A percentile compares a stretch with the other conserved stretches of the same genome.
phyloP scores from a whole-genome alignment of 768 basidiomycete species.

The Podaxis mareebaensis region DNA sequence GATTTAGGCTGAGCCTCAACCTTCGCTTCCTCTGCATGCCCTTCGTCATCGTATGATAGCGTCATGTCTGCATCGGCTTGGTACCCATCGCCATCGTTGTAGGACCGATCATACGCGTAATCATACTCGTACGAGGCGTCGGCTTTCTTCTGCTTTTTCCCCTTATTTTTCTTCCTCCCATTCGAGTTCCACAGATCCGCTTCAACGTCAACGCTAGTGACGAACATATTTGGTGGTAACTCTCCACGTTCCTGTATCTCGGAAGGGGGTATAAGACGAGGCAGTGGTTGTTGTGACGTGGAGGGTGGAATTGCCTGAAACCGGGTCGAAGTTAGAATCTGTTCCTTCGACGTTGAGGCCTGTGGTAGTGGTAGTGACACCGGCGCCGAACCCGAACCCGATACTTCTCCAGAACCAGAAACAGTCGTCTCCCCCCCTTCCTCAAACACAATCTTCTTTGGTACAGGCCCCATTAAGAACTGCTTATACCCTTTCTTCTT shows the following conservation, averaged over 20 bases:
- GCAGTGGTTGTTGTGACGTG: conserved; percentile 16
- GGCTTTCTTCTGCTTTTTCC: conserved; percentile 30
- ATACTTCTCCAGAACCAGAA: background rate
- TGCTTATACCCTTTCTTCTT: conserved; percentile 70
- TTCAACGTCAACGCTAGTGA: conserved; percentile 74
- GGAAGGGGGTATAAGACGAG: conserved; percentile 63
- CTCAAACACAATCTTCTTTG: conserved; percentile 57
- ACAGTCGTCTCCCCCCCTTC: conserved; percentile 3
- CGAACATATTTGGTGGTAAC: conserved; percentile 64
- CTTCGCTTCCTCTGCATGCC: conserved; percentile 17
- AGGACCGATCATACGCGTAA: conserved; percentile 7
- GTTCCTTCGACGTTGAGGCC: background rate
- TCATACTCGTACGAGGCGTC: background rate
- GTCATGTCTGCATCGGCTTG: conserved; percentile 20
- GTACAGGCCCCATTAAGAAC: conserved; percentile 40
- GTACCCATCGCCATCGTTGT: conserved; percentile 17
- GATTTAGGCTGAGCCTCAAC: background rate
- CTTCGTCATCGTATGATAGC: conserved; percentile 22
- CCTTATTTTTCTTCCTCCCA: conserved; percentile 30
- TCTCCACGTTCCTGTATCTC: conserved; percentile 48
- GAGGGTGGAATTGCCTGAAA: background rate
- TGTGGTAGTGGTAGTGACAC: background rate
- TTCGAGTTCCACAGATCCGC: conserved; percentile 36
- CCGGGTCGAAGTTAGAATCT: background rate
- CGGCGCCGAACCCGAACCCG: background rate